Evolutionary conservation across 257 asterid genomes (phyloP).

Genomic region (Lycium ferocissimum): DNA sequence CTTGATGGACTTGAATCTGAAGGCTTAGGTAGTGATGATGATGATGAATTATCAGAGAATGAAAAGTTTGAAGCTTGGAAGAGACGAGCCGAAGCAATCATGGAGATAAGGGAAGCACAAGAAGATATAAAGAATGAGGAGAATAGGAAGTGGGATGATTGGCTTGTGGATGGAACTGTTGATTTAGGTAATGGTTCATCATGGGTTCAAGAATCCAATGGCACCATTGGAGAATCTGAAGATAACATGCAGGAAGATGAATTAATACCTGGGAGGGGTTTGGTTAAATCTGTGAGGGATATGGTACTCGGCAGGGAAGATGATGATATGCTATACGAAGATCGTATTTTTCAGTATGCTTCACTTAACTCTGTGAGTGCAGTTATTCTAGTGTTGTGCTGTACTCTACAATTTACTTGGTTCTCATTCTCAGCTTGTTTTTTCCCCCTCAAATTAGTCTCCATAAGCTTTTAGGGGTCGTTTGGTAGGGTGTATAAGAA

Average conservation of each 20-base stretch:
- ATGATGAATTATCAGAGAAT: constrained; percentile 66
- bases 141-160: constrained; percentile 92
- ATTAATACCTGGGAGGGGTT: constrained; percentile 67
- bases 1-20: constrained; percentile 65
- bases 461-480: not conserved
- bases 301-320: constrained; percentile 75
- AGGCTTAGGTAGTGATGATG: constrained; percentile 43
- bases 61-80: constrained; percentile 98
- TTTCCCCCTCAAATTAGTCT: not conserved
- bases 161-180: constrained; percentile 71
- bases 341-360: constrained; percentile 88
- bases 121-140: constrained; percentile 83
- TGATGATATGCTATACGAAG: constrained; percentile 91
- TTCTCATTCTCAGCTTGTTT: constrained; percentile 21
- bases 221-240: constrained; percentile 45
- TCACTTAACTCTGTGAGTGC: constrained; percentile 82
- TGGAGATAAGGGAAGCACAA: constrained; percentile 93
- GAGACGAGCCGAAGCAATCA: constrained; percentile 89
- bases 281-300: constrained; percentile 82
- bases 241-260: constrained; percentile 59
- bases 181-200: constrained; percentile 57
- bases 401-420: not conserved
- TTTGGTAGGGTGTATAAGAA: no score
- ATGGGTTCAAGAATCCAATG: constrained; percentile 64
- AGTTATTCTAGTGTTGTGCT: constrained; percentile 16